Evolutionary conservation across 2,329 filamentous ascomycete genomes (phyloP), one percentile per base, ranked within the genome.

Genomic region (Trichoderma atrobrunneum): DNA sequence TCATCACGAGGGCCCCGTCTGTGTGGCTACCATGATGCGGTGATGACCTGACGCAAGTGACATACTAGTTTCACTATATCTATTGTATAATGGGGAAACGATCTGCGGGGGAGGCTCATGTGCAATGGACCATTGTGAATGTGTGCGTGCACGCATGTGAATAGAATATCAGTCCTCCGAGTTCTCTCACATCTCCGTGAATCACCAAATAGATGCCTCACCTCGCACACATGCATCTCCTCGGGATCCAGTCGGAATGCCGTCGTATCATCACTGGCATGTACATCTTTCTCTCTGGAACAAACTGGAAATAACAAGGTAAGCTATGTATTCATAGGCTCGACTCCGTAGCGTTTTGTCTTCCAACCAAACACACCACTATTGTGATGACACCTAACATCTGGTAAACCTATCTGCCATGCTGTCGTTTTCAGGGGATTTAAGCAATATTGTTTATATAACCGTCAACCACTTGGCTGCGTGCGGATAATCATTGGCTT

Each of bases 31-130:
- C 88, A 90, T 89, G 88, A 90, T 88, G 85, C 87, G 88, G 77
- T 88, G 88, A 90, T 90, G 87, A 90, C 88, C 88, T 89, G 86
- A 89, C 84, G 85, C 87, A 89, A 88, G 85, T 84, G 84, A 89
- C 87, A 89, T 85, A 57, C n/a, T 3, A 75, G 71, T 24, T 24
- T 69, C 56, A 36, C 8, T 67, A 11, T n/a, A 51, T 39, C 1
- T 3, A n/a, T 21, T 32, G 36, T 32, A 34, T 60, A 36, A 6
- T 21, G 21, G 28, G 14, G 59, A n/a, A 62, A 3, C 26, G 28
- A 61, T 18, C 54, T 12, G 32, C 21, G 39, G 39, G 28, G 54
- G 18, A 61, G n/a, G 24, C 11, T 60, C 30, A 14, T 24, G 57
- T 48, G 34, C 48, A n/a, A 28, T 10, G 14, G 10, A 48, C 3